These are phyloP conservation scores for Fraxinus paxiana DNA, from an alignment of 305 asterid genomes.

Conservation along the genomic window DNA sequence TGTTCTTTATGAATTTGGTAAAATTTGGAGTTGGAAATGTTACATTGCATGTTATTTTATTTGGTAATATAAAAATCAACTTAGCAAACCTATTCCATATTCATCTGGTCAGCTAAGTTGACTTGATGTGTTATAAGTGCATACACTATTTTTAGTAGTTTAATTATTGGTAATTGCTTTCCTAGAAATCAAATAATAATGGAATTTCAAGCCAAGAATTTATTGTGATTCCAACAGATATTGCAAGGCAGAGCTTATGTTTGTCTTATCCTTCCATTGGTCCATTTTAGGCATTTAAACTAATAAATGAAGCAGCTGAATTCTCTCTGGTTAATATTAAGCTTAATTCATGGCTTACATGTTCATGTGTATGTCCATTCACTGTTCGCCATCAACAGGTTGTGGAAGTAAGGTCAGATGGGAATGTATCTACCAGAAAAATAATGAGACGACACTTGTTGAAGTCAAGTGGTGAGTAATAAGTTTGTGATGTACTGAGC, in stretches of 20 bases:
- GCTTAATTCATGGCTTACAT: constrained; percentile 3
- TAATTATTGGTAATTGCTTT: background rate
- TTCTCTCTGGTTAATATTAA: constrained; percentile 1
- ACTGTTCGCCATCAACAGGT: constrained; percentile 50
- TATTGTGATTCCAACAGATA: background rate
- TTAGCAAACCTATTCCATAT: background rate
- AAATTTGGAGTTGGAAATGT: background rate
- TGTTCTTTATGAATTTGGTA: background rate
- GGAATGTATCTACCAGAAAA: constrained; percentile 72
- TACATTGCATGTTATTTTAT: background rate
- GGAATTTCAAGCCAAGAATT: background rate
- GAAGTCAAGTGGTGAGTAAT: constrained; percentile 78
- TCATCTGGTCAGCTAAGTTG: background rate
- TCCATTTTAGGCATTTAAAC: background rate
- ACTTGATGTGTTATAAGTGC: background rate
- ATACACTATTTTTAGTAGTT: background rate
- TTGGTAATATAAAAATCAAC: background rate
- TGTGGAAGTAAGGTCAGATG: constrained; percentile 76
- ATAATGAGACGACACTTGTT: constrained; percentile 71
- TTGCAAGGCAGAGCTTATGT: constrained; percentile 1
- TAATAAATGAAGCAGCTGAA: constrained; percentile 5
- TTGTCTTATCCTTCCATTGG: background rate
- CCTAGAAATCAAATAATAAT: background rate
- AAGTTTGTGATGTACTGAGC: constrained; percentile 4
- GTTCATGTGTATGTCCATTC: constrained; percentile 5